phyloP scores from a whole-genome alignment of 2,329 filamentous ascomycete species.

The Microdochium paspali region DNA sequence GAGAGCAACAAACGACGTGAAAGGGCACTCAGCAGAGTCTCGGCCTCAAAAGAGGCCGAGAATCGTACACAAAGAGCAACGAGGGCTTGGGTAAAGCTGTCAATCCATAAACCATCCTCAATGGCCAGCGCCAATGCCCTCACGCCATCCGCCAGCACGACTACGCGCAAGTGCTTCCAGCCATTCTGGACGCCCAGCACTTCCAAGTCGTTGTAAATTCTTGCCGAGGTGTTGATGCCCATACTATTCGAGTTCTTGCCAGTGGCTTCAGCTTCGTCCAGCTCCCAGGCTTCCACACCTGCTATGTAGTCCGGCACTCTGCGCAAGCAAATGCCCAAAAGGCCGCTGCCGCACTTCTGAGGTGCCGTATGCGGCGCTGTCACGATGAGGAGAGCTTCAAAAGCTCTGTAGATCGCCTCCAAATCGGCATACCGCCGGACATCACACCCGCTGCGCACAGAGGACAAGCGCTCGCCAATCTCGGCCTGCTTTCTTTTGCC shows the following conservation, averaged over 20 bases:
- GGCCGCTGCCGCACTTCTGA: constrained; percentile 24
- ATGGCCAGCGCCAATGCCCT: constrained; percentile 31
- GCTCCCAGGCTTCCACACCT: constrained; percentile 32
- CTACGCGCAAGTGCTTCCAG: constrained; percentile 33
- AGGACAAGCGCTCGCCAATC: constrained; percentile 23
- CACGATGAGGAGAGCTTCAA: constrained; percentile 33
- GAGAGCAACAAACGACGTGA: constrained; percentile 22
- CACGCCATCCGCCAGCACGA: constrained; percentile 37
- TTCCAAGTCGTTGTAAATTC: constrained; percentile 40
- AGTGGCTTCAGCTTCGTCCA: constrained; percentile 24
- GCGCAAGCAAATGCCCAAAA: constrained; percentile 38
- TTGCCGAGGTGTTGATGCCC: constrained; percentile 27
- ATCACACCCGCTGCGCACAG: constrained; percentile 20
- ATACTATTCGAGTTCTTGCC: constrained; percentile 24
- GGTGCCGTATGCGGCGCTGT: constrained; percentile 17
- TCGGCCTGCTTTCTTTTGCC: constrained; percentile 5
- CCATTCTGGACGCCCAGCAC: constrained; percentile 28
- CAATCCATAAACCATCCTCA: constrained; percentile 28
- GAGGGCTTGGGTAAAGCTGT: constrained; percentile 28
- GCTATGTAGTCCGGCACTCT: constrained; percentile 36
- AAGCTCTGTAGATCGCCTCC: constrained; percentile 32
- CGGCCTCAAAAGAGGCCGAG: constrained; percentile 27
- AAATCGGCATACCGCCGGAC: constrained; percentile 24
- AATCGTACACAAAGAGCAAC: constrained; percentile 29
- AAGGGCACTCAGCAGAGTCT: constrained; percentile 27